Conservation (phyloP, 768 basidiomycete genomes). For the Mycena galopus region DNA sequence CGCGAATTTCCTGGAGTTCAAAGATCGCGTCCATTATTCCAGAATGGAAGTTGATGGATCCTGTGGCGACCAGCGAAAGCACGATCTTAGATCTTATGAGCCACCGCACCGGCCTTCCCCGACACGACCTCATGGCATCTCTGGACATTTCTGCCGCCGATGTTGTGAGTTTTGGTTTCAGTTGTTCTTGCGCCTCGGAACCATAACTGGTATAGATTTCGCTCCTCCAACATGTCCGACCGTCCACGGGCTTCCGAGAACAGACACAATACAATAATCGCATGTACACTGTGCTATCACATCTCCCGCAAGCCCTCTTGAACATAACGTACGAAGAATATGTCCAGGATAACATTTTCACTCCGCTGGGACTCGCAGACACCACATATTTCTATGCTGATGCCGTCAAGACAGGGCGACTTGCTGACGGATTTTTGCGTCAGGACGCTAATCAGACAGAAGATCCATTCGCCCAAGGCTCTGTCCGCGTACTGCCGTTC, state of each 20-base stretch:
- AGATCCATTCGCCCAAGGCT: constrained; percentile 41
- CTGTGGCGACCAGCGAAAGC: constrained; percentile 36
- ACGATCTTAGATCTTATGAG: constrained; percentile 22
- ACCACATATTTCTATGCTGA: constrained; percentile 46
- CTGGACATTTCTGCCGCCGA: background rate
- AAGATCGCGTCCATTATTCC: constrained; percentile 43
- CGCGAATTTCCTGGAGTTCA: constrained; percentile 43
- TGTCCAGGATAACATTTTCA: constrained; percentile 46
- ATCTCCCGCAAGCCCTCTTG: constrained; percentile 31
- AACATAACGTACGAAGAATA: constrained; percentile 38
- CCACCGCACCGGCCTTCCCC: constrained; percentile 38
- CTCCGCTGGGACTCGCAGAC: constrained; percentile 42
- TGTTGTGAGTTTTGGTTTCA: constrained; percentile 25
- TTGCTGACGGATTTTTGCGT: constrained; percentile 42
- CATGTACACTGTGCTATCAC: constrained; percentile 38
- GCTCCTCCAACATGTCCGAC: constrained; percentile 29
- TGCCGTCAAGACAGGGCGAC: constrained; percentile 42
- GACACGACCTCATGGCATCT: constrained; percentile 32
- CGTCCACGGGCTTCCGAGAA: constrained; percentile 37
- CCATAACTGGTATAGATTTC: constrained; percentile 18
- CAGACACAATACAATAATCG: constrained; percentile 39
- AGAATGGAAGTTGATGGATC: constrained; percentile 42
- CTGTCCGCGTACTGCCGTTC: constrained; percentile 36
- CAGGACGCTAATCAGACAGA: constrained; percentile 36
- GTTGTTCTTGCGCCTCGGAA: no score